Evolutionary conservation across 2,329 filamentous ascomycete genomes (phyloP).

Genomic region (Diaporthe ilicicola): DNA sequence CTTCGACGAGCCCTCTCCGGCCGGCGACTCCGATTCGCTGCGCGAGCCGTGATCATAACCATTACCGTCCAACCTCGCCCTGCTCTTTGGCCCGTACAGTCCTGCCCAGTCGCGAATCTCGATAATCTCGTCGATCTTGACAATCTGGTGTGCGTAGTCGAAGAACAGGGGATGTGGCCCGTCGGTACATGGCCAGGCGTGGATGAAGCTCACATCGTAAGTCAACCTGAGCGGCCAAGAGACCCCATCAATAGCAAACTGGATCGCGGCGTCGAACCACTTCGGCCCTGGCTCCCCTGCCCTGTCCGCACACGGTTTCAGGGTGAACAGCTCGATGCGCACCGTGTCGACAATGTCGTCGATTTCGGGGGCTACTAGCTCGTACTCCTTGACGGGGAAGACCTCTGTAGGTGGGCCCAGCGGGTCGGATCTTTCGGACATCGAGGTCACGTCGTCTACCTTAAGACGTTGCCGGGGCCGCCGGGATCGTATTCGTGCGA

Average conservation of each 20-base stretch:
- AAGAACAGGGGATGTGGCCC: constrained; percentile 77
- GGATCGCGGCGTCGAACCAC: constrained; percentile 68
- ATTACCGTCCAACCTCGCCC: constrained; percentile 16
- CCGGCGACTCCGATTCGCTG: constrained; percentile 27
- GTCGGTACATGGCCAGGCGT: constrained; percentile 69
- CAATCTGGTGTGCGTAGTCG: constrained; percentile 69
- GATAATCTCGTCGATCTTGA: constrained; percentile 72
- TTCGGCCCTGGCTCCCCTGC: constrained; percentile 43
- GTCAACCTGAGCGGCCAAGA: constrained; percentile 70
- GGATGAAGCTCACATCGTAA: constrained; percentile 72
- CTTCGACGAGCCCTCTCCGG: constrained; percentile 32
- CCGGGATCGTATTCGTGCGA: constrained; percentile 72
- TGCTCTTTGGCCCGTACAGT: constrained; percentile 44
- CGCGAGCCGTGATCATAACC: constrained; percentile 10
- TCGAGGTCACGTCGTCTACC: constrained; percentile 68
- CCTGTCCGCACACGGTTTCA: constrained; percentile 55
- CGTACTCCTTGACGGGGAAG: constrained; percentile 75
- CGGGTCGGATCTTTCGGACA: constrained; percentile 73
- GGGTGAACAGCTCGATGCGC: constrained; percentile 72
- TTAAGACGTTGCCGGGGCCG: constrained; percentile 64
- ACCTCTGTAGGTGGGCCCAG: constrained; percentile 69
- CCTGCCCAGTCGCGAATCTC: constrained; percentile 72
- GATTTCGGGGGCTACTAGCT: constrained; percentile 64
- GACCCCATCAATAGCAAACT: constrained; percentile 69
- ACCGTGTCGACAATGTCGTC: constrained; percentile 71